phyloP scores from a whole-genome alignment of 1,139 yeast species.

The Ogataea hybrid region DNA sequence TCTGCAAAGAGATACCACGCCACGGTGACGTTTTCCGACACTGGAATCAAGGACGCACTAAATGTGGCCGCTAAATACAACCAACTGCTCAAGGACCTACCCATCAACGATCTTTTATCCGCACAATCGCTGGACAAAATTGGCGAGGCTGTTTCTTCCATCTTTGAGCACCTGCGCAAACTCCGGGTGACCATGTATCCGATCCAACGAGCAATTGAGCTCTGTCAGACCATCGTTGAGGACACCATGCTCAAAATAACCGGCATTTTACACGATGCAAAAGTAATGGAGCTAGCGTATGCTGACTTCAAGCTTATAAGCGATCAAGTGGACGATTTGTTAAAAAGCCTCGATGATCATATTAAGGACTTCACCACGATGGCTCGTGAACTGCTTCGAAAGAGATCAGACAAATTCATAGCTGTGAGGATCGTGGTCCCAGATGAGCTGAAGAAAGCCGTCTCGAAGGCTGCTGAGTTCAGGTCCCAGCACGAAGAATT shows the following conservation, averaged over 20 bases:
- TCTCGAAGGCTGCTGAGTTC: constrained; percentile 46
- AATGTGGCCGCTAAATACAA: constrained; percentile 54
- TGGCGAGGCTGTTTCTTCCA: constrained; percentile 33
- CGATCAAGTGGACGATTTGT: constrained; percentile 31
- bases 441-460: constrained; percentile 42
- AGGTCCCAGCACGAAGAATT: constrained; percentile 55
- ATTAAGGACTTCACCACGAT: constrained; percentile 55
- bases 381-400: constrained; percentile 73
- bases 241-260: constrained; percentile 40
- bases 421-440: constrained; percentile 56
- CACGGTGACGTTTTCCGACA: constrained; percentile 67
- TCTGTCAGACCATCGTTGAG: constrained; percentile 59
- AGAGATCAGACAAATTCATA: constrained; percentile 69
- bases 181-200: constrained; percentile 66
- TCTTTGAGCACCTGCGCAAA: constrained; percentile 65
- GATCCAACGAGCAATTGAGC: constrained; percentile 55
- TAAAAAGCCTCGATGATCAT: constrained; percentile 48
- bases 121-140: constrained; percentile 48
- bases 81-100: constrained; percentile 67
- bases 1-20: constrained; percentile 79
- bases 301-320: constrained; percentile 34
- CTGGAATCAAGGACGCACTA: constrained; percentile 62
- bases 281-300: constrained; percentile 38
- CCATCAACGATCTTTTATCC: constrained; percentile 54
- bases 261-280: constrained; percentile 26